Evolutionary conservation across 2,329 filamentous ascomycete genomes (phyloP).

Genomic region (Trichocomaceae sp.): DNA sequence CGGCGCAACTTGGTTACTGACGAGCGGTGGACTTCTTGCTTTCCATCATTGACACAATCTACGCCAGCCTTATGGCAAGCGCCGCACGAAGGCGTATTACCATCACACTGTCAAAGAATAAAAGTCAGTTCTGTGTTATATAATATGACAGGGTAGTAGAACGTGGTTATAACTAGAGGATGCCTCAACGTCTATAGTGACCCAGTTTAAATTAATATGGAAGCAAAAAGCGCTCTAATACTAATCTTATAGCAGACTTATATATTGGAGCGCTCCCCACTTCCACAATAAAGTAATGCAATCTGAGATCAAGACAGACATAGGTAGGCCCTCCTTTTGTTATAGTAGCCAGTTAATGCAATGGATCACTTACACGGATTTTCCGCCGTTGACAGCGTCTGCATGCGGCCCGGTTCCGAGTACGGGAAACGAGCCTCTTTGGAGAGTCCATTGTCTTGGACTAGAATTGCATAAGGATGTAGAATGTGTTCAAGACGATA

Average conservation of each 20-base stretch:
- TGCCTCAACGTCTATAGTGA: too few relatives aligned
- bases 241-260: too few relatives aligned
- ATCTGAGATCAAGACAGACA: not conserved
- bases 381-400: conserved; percentile 44
- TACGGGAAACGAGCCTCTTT: too few relatives aligned
- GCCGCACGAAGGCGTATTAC: conserved; percentile 37
- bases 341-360: not conserved
- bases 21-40: conserved; percentile 40
- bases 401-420: conserved; percentile 29
- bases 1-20: conserved; percentile 16
- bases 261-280: too few relatives aligned
- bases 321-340: not conserved
- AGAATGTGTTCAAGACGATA: not conserved
- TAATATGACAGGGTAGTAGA: too few relatives aligned
- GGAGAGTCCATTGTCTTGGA: conserved; percentile 20
- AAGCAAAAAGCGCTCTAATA: too few relatives aligned
- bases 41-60: conserved; percentile 42
- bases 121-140: not conserved
- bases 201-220: too few relatives aligned
- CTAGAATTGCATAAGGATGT: too few relatives aligned
- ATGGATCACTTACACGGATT: conserved; percentile 36
- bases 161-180: too few relatives aligned
- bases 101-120: conserved; percentile 38
- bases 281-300: too few relatives aligned
- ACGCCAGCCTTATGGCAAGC: conserved; percentile 40